Conservation (phyloP, 202 grass and related monocot species). For the Panicum virgatum region DNA sequence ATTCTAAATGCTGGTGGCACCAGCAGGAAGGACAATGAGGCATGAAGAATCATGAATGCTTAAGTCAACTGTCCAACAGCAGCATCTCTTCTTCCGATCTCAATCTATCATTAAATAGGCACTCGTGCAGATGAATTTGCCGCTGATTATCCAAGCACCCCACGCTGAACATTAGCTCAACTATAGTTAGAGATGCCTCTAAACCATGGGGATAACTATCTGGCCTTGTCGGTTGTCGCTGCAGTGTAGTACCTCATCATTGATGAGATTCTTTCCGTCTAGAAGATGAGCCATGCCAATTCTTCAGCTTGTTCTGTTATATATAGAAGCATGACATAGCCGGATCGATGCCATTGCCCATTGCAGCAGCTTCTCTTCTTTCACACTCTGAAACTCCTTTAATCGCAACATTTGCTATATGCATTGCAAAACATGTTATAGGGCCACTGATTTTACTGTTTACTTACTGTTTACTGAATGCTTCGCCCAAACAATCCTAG, state of each 20-base stretch:
- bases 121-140: not conserved
- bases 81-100: not conserved
- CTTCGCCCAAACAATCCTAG: no score
- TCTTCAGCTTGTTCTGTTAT: not conserved
- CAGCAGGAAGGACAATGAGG: not conserved
- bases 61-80: conserved; percentile 28
- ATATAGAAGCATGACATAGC: not conserved
- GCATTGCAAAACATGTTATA: no score
- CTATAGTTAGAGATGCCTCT: not conserved
- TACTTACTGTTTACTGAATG: no score
- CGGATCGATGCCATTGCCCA: not conserved
- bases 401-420: no score
- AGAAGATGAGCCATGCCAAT: not conserved
- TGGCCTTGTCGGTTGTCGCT: no score
- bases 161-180: not conserved
- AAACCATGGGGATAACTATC: no score
- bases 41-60: not conserved
- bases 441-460: no score
- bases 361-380: no score
- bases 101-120: not conserved
- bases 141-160: not conserved
- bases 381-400: no score
- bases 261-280: not conserved
- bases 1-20: no score
- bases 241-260: not conserved